Conservation (phyloP, 1,284 basidiomycete species). For the Leccinum variabile region DNA sequence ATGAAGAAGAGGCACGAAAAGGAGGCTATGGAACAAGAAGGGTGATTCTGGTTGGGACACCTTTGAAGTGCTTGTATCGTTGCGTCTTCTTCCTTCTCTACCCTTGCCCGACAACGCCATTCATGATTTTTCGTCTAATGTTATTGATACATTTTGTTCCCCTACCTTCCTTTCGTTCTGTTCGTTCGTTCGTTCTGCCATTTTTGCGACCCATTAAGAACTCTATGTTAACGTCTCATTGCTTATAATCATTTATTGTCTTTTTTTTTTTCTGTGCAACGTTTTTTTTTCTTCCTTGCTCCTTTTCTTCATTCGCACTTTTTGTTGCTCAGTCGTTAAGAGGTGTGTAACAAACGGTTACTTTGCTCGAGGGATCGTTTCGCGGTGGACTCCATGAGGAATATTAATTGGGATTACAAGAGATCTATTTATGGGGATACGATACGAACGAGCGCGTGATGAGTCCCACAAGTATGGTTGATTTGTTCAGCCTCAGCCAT, state of each 20-base stretch:
- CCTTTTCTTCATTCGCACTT: neutral
- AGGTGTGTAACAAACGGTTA: neutral
- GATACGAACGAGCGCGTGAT: neutral
- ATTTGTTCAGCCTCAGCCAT: too few species aligned
- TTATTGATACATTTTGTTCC: conserved; percentile 21
- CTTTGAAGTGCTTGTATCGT: neutral
- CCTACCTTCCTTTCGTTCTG: neutral
- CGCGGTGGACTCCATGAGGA: neutral
- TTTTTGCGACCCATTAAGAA: neutral
- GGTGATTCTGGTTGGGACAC: conserved; percentile 4
- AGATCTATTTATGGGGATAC: neutral
- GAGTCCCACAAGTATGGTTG: too few species aligned
- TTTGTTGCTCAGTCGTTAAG: neutral
- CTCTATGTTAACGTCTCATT: neutral
- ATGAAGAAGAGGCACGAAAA: conserved; percentile 76
- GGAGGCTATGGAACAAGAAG: conserved; percentile 57
- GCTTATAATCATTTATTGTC: neutral
- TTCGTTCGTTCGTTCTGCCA: neutral
- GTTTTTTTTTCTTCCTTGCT: neutral
- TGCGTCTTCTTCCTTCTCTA: neutral
- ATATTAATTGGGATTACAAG: neutral
- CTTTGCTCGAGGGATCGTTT: neutral
- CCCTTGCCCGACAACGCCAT: neutral
- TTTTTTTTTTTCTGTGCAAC: neutral
- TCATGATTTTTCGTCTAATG: conserved; percentile 17